Evolutionary conservation across 352 stramenopile genomes (phyloP), one percentile per base, ranked within the genome.

Genomic region (Blastocystis sp.): DNA sequence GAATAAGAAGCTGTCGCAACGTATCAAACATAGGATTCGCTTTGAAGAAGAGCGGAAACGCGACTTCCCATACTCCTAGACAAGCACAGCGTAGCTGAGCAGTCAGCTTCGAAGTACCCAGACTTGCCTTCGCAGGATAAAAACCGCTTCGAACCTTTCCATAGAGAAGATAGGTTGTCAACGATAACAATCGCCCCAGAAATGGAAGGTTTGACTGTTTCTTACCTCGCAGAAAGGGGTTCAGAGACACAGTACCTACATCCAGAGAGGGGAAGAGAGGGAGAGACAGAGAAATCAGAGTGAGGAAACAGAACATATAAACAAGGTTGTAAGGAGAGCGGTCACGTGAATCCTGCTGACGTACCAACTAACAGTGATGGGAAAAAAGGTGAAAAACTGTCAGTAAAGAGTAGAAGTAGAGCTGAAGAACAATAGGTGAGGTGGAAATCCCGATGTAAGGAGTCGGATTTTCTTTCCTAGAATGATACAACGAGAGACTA

Each of bases 261-360:
- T 66, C 73, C n/a, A 85, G 39, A 8, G 43, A 24, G 37, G 50
- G 11, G 39, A 56, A 85, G 18, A 43, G 73, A 9, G 73, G 43
- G 9, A 85, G 53, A 30, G 59, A 66, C 3, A 85, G 34, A 9
- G 73, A 6, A 24, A 85, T 50, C 2, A 85, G 73, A 8, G 73
- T 85, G 47, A 85, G 73, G 30, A 85, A 62, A 45, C 73, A 85
- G 56, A 66, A 85, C 9, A 85, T 66, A 30, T 85, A 85, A 8
- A 85, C 47, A 50, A 85, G 73, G 39, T 85, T 85, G 73, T 53
- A 85, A 4, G 73, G 73, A 34, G 73, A 66, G 3, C 54, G 50
- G 24, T 59, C 55, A 11, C 26, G 43, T 45, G 26, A 37, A 20
- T 85, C 55, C 53, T 85, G 73, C 45, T 85, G 43, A 20, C 39